A percentile compares a stretch with the other conserved stretches of the same genome.
These are phyloP conservation scores for Metarhizium rileyi DNA, from an alignment of 2,329 filamentous ascomycete species.

Conservation along the genomic window DNA sequence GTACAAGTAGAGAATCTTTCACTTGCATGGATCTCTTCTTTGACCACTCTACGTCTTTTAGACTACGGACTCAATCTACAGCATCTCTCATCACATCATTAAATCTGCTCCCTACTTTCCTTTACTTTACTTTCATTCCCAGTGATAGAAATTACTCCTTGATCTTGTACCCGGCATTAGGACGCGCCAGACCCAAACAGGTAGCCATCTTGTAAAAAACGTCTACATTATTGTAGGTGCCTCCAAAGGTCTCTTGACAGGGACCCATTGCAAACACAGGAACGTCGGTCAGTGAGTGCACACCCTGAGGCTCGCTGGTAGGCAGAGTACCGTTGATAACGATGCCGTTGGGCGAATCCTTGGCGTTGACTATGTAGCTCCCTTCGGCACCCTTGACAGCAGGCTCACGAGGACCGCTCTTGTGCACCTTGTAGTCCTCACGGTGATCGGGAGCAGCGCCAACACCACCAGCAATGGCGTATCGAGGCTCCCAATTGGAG, in stretches of 20 bases:
- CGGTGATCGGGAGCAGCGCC: slow-evolving; percentile 64
- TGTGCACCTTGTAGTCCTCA: slow-evolving; percentile 67
- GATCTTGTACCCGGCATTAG: slow-evolving; percentile 14
- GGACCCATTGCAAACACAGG: slow-evolving; percentile 71
- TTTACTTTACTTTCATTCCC: background rate
- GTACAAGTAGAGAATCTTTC: too few species aligned
- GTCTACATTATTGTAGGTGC: slow-evolving; percentile 61
- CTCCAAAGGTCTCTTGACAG: slow-evolving; percentile 67
- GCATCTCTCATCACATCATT: slow-evolving; percentile 2
- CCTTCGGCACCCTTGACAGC: slow-evolving; percentile 45
- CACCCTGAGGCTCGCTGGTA: slow-evolving; percentile 52
- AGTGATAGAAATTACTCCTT: background rate
- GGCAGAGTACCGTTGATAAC: slow-evolving; percentile 68
- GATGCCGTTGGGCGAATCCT: slow-evolving; percentile 57
- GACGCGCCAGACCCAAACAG: slow-evolving; percentile 47
- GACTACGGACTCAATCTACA: slow-evolving; percentile 1
- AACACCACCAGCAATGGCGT: slow-evolving; percentile 66
- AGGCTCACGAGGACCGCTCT: slow-evolving; percentile 51
- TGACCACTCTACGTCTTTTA: slow-evolving; percentile 1
- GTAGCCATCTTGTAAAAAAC: slow-evolving; percentile 66
- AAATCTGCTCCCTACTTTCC: slow-evolving; percentile 9
- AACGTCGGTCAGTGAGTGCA: slow-evolving; percentile 70
- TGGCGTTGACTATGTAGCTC: slow-evolving; percentile 53
- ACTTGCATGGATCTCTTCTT: too few species aligned
- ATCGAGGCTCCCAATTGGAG: slow-evolving; percentile 74